Conservation (phyloP, 2,329 filamentous ascomycete species). For the Helotiales sp. region DNA sequence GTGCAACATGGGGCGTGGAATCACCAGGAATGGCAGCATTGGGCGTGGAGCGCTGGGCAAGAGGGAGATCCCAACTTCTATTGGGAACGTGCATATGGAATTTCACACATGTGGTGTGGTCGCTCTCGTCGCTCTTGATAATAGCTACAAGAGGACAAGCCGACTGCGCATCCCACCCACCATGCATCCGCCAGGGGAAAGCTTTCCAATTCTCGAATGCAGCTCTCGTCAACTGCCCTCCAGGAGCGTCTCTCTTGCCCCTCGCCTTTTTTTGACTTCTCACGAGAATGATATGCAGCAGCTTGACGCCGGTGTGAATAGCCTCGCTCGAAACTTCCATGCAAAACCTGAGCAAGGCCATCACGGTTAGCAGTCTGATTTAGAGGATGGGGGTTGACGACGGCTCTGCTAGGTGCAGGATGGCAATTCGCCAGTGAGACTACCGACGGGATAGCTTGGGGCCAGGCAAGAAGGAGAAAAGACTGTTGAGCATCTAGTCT, state of each 20-base stretch:
- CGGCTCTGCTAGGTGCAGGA: not conserved
- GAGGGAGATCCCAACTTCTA: not conserved
- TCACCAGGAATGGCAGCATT: not conserved
- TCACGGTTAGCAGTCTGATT: not conserved
- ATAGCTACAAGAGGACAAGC: not conserved
- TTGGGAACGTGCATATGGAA: conserved; percentile 2
- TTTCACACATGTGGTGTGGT: not conserved
- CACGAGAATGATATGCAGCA: not conserved
- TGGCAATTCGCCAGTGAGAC: not conserved
- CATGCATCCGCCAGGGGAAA: not conserved
- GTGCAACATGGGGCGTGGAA: too few relatives aligned
- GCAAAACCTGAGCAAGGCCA: not conserved
- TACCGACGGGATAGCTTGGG: not conserved
- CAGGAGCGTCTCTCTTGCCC: not conserved
- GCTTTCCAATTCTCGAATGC: not conserved
- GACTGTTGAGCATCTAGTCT: too few relatives aligned
- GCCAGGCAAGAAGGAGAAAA: not conserved
- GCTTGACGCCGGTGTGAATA: not conserved
- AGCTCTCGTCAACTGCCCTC: not conserved
- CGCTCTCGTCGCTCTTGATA: not conserved
- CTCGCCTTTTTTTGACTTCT: not conserved
- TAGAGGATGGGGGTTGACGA: not conserved
- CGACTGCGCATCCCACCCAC: not conserved
- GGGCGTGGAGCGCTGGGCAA: not conserved
- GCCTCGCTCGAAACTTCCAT: not conserved